Base-by-base conservation (phyloP, 768 basidiomycete genomes). In the Mrakia frigida region DNA sequence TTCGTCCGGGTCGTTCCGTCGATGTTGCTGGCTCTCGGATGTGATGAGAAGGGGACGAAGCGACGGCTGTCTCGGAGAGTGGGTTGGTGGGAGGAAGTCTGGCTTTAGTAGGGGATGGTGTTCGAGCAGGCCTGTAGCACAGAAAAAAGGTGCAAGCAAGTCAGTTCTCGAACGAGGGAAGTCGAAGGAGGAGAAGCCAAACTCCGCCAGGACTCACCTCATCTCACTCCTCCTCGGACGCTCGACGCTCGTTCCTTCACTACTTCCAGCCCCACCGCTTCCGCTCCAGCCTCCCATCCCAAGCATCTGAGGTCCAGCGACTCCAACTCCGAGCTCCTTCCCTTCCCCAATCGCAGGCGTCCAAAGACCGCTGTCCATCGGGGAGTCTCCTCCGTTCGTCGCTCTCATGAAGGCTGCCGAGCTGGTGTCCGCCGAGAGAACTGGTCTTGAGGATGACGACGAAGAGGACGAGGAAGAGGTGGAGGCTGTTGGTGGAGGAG, bases 301-400 rank as follows among this genome's bases (percentile, higher is more conserved):
- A 35, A 72, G 31, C 46, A 90, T 84, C 21, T 90, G 86, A 56
- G 90, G 90, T 46, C 87, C 87, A 69, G 89, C 89, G 59, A 91
- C 89, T 50, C 88, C 88, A 53, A 86, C 83, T 78, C 84, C 84
- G 76, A 90, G 86, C 77, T 88, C 86, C 80, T 90, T 90, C 75
- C 84, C 83, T 79, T 90, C 85, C 63, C 90, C 89, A 79, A 90
- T 89, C 78, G 84, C 86, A 33, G 90, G 89, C 33, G 90, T 91
- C 46, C 53, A 56, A 9, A 67, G 74, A 43, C 73, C 73, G 35
- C 46, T 52, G n/a, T 75, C 74, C 21, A 41, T 63, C 43, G 35
- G 60, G 0, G 74, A 31, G 43, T 35, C 37, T 35, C 65, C 21
- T 39, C 35, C 35, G 43, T 63, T 74, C 21, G 73, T 74, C 31